These are phyloP conservation scores for Euryodendron excelsum DNA, from an alignment of 148 eudicot genomes.

Conservation along the genomic window DNA sequence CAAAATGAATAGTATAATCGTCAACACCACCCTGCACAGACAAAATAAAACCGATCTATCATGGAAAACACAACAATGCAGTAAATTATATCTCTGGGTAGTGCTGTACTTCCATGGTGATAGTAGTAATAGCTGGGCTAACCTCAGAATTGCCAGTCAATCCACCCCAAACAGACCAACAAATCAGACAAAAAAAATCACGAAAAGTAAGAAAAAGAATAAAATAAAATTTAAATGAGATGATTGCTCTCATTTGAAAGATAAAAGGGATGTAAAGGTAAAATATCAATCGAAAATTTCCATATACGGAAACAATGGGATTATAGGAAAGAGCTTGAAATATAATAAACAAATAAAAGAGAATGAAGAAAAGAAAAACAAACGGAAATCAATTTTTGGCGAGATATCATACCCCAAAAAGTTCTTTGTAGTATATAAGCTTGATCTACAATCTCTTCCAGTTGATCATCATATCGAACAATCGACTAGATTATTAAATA, in stretches of 20 bases:
- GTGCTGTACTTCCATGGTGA: too few species aligned
- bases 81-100: neutral
- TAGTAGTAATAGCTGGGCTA: neutral
- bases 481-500: constrained; percentile 11
- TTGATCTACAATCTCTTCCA: constrained; percentile 70
- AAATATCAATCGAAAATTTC: too few species aligned
- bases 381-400: too few species aligned
- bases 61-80: neutral
- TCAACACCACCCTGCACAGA: constrained; percentile 43
- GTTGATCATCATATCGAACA: constrained; percentile 60
- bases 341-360: too few species aligned
- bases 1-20: constrained; percentile 30
- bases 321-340: too few species aligned
- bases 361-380: too few species aligned
- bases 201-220: neutral
- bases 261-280: too few species aligned
- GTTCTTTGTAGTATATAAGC: constrained; percentile 68
- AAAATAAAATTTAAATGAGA: too few species aligned
- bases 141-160: neutral
- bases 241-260: neutral
- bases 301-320: too few species aligned
- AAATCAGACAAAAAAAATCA: too few species aligned
- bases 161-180: neutral
- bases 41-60: neutral
- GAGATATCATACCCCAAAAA: constrained; percentile 40